phyloP scores from a whole-genome alignment of 495 filamentous ascomycete genomes.

The Tuber borchii region DNA sequence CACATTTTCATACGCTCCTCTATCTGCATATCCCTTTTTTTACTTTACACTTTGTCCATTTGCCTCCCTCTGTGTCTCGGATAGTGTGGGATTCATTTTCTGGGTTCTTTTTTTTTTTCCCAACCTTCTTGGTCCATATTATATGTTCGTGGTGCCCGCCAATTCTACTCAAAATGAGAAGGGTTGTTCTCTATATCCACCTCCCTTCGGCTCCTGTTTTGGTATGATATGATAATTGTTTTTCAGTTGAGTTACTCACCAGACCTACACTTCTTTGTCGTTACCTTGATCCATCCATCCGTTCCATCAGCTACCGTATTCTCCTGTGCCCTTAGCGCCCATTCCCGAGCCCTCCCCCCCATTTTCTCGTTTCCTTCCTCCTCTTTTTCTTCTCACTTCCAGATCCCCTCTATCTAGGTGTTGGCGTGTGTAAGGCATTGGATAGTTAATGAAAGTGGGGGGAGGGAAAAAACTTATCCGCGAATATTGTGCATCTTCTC shows the following conservation, averaged over 20 bases:
- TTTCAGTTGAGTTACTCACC: background rate
- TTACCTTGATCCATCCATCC: background rate
- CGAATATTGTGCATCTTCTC: background rate
- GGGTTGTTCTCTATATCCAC: background rate
- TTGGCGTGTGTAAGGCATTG: background rate
- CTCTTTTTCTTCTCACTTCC: slow-evolving; percentile 5
- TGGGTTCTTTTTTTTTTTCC: background rate
- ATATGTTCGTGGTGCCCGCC: background rate
- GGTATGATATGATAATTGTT: background rate
- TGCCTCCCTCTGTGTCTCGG: background rate
- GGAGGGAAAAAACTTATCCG: background rate
- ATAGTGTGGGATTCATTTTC: background rate
- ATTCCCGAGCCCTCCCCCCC: slow-evolving; percentile 11
- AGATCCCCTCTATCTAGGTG: background rate
- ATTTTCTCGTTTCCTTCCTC: slow-evolving; percentile 20
- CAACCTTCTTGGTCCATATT: background rate
- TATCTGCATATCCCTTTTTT: slow-evolving; percentile 1
- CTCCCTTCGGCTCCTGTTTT: background rate
- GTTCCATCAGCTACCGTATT: background rate
- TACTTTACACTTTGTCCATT: background rate
- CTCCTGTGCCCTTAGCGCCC: slow-evolving; percentile 3
- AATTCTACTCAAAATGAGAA: background rate
- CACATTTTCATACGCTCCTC: background rate
- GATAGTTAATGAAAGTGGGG: background rate
- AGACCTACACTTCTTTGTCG: background rate